Evolutionary conservation across 2,329 filamentous ascomycete species (phyloP).

Genomic region (Endoconidiophora laricicola): DNA sequence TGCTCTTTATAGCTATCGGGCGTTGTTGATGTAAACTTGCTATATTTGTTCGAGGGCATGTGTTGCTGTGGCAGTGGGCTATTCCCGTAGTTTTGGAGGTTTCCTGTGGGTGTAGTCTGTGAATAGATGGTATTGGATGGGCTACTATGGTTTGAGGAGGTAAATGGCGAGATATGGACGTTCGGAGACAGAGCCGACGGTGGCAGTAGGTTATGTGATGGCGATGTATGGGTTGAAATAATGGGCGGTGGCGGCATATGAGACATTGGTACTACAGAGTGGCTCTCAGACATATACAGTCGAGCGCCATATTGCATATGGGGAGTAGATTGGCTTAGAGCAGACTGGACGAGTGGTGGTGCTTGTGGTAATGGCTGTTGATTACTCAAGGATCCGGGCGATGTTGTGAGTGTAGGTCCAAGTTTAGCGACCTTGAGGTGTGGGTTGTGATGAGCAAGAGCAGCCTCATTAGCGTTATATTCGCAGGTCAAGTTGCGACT

Average conservation of each 20-base stretch:
- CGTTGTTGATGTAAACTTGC: background rate
- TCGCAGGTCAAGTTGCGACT: constrained; percentile 31
- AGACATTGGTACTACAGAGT: background rate
- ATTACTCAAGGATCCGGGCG: background rate
- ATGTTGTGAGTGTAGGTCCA: background rate
- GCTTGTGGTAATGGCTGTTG: background rate
- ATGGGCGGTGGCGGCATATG: constrained; percentile 1
- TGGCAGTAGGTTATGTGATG: background rate
- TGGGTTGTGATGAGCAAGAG: constrained; percentile 12
- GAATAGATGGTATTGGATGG: background rate
- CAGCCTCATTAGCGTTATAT: constrained; percentile 20
- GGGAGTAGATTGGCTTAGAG: too few relatives aligned
- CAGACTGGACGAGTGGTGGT: background rate
- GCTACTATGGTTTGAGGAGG: background rate
- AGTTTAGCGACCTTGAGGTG: constrained; percentile 13
- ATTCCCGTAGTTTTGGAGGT: background rate
- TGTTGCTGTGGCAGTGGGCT: background rate
- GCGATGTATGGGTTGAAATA: background rate
- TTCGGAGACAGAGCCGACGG: background rate
- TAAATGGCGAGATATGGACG: background rate
- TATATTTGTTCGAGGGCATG: background rate
- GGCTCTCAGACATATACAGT: background rate
- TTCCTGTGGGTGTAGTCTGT: background rate
- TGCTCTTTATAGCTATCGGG: background rate
- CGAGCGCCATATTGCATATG: too few relatives aligned